A percentile compares a stretch with the other conserved stretches of the same genome.
phyloP scores from a whole-genome alignment of 2,329 filamentous ascomycete genomes.

The Alternaria incomplexa region DNA sequence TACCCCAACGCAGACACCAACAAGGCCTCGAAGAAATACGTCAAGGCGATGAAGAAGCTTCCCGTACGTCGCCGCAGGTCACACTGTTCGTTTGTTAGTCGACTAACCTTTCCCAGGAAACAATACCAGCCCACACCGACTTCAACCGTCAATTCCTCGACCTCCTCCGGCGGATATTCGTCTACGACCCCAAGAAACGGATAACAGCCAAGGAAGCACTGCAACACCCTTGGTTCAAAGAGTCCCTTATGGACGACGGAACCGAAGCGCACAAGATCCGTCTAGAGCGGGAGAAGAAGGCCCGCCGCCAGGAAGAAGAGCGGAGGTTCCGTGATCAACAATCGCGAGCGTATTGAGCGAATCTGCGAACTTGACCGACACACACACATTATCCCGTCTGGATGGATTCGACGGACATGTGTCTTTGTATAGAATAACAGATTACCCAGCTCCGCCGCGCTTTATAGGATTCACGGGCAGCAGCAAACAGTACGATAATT shows the following conservation, averaged over 20 bases:
- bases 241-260: conserved; percentile 68
- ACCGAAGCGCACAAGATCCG: conserved; percentile 68
- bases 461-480: background rate
- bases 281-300: conserved; percentile 50
- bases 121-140: conserved; percentile 63
- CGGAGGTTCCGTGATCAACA: conserved; percentile 35
- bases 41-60: conserved; percentile 70
- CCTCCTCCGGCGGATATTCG: conserved; percentile 67
- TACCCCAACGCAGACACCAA: conserved; percentile 69
- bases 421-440: conserved; percentile 10
- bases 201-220: conserved; percentile 70
- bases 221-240: conserved; percentile 71
- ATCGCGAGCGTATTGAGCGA: conserved; percentile 27
- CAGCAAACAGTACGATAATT: background rate
- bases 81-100: too few species aligned
- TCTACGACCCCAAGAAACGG: conserved; percentile 69
- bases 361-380: conserved; percentile 1
- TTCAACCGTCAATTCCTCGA: conserved; percentile 71
- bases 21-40: conserved; percentile 69
- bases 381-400: background rate
- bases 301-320: conserved; percentile 40
- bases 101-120: conserved; percentile 57
- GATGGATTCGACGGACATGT: background rate
- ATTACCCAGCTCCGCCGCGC: conserved; percentile 10
- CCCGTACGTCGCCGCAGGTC: conserved; percentile 52